Conservation (phyloP, 495 filamentous ascomycete genomes). For the Parachaetomium inaequale region DNA sequence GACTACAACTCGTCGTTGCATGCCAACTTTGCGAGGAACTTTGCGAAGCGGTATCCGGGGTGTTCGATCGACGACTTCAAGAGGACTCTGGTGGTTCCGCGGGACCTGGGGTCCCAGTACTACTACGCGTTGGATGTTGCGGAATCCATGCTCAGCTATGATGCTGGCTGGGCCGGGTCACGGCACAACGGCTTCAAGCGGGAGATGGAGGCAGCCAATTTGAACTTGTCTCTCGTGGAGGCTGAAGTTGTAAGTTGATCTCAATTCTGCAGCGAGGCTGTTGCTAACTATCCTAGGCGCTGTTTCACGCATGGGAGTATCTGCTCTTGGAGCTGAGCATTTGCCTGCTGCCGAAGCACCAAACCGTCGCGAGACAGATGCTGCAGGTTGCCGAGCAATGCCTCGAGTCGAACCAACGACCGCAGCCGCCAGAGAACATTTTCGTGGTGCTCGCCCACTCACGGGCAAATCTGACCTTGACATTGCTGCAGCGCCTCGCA, state of each 20-base stretch:
- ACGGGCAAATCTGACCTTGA: constrained; percentile 70
- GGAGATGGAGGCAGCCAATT: constrained; percentile 81
- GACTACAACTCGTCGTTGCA: constrained; percentile 85
- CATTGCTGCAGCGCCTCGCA: constrained; percentile 71
- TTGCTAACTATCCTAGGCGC: constrained; percentile 50
- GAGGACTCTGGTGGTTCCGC: constrained; percentile 59
- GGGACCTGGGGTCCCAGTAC: constrained; percentile 65
- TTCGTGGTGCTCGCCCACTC: constrained; percentile 68
- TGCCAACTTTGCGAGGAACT: constrained; percentile 76
- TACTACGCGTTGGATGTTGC: constrained; percentile 78
- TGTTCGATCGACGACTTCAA: constrained; percentile 72
- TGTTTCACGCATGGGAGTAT: constrained; percentile 86
- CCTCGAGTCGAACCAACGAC: constrained; percentile 63
- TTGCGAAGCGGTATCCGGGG: constrained; percentile 67
- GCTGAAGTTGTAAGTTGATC: constrained; percentile 72
- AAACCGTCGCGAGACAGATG: constrained; percentile 59
- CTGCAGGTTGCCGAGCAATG: constrained; percentile 67
- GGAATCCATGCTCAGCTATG: constrained; percentile 67
- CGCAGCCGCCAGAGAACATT: constrained; percentile 63
- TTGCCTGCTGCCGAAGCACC: constrained; percentile 57
- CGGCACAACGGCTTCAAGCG: constrained; percentile 66
- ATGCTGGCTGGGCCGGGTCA: constrained; percentile 68
- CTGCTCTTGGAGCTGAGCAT: constrained; percentile 79
- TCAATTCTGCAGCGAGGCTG: neutral
- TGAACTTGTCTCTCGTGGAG: constrained; percentile 86